Evolutionary conservation across 805 yeast genomes (phyloP), one percentile per base, ranked within the genome.

Genomic region (Teunomyces barrocoloradensis): DNA sequence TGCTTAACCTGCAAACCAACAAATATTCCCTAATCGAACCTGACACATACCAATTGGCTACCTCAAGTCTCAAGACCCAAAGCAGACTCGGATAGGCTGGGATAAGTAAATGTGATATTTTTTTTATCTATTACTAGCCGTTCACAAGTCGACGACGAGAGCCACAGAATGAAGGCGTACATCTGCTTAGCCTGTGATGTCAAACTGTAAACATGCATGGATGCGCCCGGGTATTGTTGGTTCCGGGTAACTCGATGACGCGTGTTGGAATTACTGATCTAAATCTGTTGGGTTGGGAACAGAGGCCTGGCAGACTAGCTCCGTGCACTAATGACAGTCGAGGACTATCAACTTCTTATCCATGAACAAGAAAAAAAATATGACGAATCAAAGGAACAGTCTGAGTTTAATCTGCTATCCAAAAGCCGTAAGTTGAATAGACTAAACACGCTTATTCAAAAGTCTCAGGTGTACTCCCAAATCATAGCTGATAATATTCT

Each of bases 391-490:
- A 58, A 61, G 30, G 78, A 69, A 41, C 75, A 73, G 51, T 37
- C 52, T n/a, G 61, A 61, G 50, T 77, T 78, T 56, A 64, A 81
- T 46, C 63, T 64, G 6, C 65, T 79, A 15, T 72, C 80, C 2
- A 69, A 69, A n/a, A 80, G 82, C 34, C 68, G 71, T 39, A 88
- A 89, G 58, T 68, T 89, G 38, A 77, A 78, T 45, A 77, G 89
- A 46, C 69, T 92, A 45, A 79, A 87, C 48, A 82, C 81, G 32
- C 73, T 92, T 52, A 89, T 92, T n/a, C 85, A 87, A 57, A 85
- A 88, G 59, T 88, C 97, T 13, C 91, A 89, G 60, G 80, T 91
- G 1, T 92, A 89, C 65, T 86, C 97, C 1, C 80, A 84, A 51
- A 89, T 92, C 53, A 87, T 92, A 36, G 82, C 96, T 3, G 91